Conservation (phyloP, 2,329 filamentous ascomycete species). For the Exserohilum turcica region DNA sequence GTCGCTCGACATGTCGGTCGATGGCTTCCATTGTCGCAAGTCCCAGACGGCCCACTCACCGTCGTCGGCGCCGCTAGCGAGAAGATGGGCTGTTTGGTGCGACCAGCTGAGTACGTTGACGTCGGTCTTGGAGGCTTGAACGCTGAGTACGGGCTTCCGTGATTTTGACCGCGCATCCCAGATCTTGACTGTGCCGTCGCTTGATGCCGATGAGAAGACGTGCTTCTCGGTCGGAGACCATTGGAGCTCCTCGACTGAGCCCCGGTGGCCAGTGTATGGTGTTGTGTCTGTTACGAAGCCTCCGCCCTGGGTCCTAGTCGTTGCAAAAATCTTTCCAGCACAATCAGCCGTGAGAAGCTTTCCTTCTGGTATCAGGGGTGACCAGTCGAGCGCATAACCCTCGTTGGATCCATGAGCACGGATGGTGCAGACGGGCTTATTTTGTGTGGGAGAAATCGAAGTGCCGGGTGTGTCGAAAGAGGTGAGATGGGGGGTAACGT, state of each 20-base stretch:
- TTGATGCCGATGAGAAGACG: slow-evolving; percentile 92
- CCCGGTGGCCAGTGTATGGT: slow-evolving; percentile 80
- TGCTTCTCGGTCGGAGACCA: slow-evolving; percentile 94
- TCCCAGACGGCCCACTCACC: slow-evolving; percentile 97
- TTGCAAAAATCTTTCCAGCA: slow-evolving; percentile 85
- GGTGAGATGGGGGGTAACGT: slow-evolving; percentile 85
- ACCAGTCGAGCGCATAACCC: slow-evolving; percentile 98
- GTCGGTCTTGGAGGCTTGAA: slow-evolving; percentile 81
- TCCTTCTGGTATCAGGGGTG: slow-evolving; percentile 75
- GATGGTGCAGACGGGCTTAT: slow-evolving; percentile 85
- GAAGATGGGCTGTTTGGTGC: slow-evolving; percentile 80
- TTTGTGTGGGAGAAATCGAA: slow-evolving; percentile 77
- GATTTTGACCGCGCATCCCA: slow-evolving; percentile 95
- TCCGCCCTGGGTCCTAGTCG: slow-evolving; percentile 83
- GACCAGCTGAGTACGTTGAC: slow-evolving; percentile 99
- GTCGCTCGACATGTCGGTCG: slow-evolving; percentile 50
- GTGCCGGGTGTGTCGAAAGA: slow-evolving; percentile 90
- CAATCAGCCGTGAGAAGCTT: slow-evolving; percentile 93
- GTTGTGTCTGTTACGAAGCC: slow-evolving; percentile 86
- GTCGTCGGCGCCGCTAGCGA: slow-evolving; percentile 91
- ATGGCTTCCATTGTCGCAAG: slow-evolving; percentile 88
- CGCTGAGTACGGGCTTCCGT: slow-evolving; percentile 82
- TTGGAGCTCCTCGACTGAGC: slow-evolving; percentile 91
- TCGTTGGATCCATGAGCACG: slow-evolving; percentile 84
- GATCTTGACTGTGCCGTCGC: slow-evolving; percentile 91